Base-by-base conservation (phyloP, 2,329 filamentous ascomycete species). In the Cytospora chrysosperma region DNA sequence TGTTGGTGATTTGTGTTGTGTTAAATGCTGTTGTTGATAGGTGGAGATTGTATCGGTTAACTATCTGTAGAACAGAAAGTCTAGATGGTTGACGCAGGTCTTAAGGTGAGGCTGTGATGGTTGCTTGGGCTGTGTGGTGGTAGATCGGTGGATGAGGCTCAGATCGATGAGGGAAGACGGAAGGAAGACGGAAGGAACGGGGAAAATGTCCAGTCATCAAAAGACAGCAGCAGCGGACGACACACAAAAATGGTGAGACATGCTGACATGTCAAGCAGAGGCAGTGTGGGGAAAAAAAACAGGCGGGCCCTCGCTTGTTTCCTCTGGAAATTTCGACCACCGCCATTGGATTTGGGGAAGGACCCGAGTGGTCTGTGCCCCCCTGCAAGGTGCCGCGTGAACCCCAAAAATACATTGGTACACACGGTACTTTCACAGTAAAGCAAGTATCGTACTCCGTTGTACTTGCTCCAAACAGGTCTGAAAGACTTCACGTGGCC, bases 131-230 rank as follows among this genome's bases (percentile, higher is more conserved):
- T 50, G 24, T 52, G 53, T 47, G 34, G 53, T 47, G 34, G 59
- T 61, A 47, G 51, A 30, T n/a, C 47, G 51, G 28, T 27, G n/a
- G 37, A 55, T 47, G 43, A 47, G 43, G 43, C 43, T 47, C 43
- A 19, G 21, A 53, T 28, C 40, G 59, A 55, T 52, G 27, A n/a
- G n/a, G n/a, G n/a, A 52, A 61, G 51, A 61, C 59, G 51, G 59
- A 55, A 28, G 49, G 52, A 52, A 61, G 51, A 61, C 59, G 51
- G 59, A 55, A 28, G 49, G 52, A 43, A 55, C 51, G 59, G 59
- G 32, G 51, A 53, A n/a, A 49, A 49, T 28, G 34, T 50, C 43
- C 55, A 43, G 49, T 55, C 43, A 61, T 55, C 34, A 50, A 49
- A 27, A 32, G 37, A 40, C 32, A 47, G n/a, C 27, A 28, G 27